Base-by-base conservation (phyloP, 1,284 basidiomycete genomes). In the Microbotryomycetes sp. region DNA sequence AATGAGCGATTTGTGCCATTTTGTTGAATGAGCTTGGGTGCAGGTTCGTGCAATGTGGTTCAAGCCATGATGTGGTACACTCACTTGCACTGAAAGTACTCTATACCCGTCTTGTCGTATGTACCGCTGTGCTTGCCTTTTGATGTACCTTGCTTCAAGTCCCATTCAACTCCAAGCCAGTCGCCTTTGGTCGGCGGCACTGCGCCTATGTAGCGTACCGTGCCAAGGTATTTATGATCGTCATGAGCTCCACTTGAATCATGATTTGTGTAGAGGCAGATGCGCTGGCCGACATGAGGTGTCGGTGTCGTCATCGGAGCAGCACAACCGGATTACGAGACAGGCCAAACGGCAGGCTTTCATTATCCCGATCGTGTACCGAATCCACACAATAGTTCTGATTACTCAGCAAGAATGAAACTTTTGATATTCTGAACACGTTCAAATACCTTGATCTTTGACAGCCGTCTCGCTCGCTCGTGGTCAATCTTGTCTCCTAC, bases 151-250 rank as follows among this genome's bases (percentile, higher is more conserved):
- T 42, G 12, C 12, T 12, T 19, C 12, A 42, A 12, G 72, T 98
- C 94, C 89, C 93, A 98, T 78, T 97, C 93, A 55, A 97, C 82
- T 15, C 94, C 94, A 4, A 93, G 81, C 93, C 94, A 98, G 16
- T 77, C 70, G 12, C 87, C 89, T 7, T 76, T 73, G 0, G 87
- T 84, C 22, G 82, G 81, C 16, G 83, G 78, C 16, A 94, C 84
- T 1, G 76, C 68, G 3, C 91, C 91, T 6, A 81, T 75, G 72
- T 83, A 93, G 75, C 78, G 83, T 63, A 94, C 76, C 0, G 89
- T 90, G 3, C 63, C 63, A 45, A 55, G 52, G 23, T 29, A 54
- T 19, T 12, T 19, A n/a, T n/a, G n/a, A 12, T 19, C 19, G 36
- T 42, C 36, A 9, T 12, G 19, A 19, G 12, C 36, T 9, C 12